These are phyloP conservation scores for Globisporangium camurandrum DNA, from an alignment of 352 stramenopile species.

Conservation along the genomic window DNA sequence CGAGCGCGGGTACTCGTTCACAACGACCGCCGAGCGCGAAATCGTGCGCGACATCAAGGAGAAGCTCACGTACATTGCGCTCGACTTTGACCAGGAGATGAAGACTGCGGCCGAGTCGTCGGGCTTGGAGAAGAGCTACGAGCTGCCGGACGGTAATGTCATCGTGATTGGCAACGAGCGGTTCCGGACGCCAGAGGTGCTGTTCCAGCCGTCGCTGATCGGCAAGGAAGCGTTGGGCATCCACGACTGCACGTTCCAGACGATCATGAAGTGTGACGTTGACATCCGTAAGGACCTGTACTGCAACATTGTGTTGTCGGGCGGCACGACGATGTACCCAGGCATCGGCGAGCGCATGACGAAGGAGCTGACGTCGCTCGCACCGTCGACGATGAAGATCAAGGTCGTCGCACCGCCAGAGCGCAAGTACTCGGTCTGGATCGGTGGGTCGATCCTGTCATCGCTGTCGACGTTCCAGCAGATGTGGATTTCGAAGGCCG, in stretches of 20 bases:
- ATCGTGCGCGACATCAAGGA: slow-evolving; percentile 97
- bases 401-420: slow-evolving; percentile 51
- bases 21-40: slow-evolving; percentile 91
- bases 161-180: slow-evolving; percentile 96
- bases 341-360: slow-evolving; percentile 92
- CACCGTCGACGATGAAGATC: slow-evolving; percentile 88
- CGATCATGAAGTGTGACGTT: slow-evolving; percentile 90
- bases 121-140: slow-evolving; percentile 92
- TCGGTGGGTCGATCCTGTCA: slow-evolving; percentile 96
- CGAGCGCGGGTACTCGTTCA: slow-evolving; percentile 92
- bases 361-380: slow-evolving; percentile 89
- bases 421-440: slow-evolving; percentile 58
- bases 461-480: slow-evolving; percentile 97
- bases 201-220: slow-evolving; percentile 95
- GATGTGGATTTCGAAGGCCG: slow-evolving; percentile 98
- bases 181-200: slow-evolving; percentile 92
- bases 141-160: slow-evolving; percentile 96
- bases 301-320: slow-evolving; percentile 95
- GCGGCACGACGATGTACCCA: slow-evolving; percentile 94
- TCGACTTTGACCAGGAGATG: slow-evolving; percentile 92
- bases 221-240: slow-evolving; percentile 50
- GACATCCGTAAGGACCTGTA: slow-evolving; percentile 89
- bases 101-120: slow-evolving; percentile 74
- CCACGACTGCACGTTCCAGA: slow-evolving; percentile 73
- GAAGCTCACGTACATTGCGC: slow-evolving; percentile 90